A percentile compares a stretch with the other conserved stretches of the same genome.
These are phyloP conservation scores for Phytophthora sojae DNA, from an alignment of 352 stramenopile species.

Conservation along the genomic window DNA sequence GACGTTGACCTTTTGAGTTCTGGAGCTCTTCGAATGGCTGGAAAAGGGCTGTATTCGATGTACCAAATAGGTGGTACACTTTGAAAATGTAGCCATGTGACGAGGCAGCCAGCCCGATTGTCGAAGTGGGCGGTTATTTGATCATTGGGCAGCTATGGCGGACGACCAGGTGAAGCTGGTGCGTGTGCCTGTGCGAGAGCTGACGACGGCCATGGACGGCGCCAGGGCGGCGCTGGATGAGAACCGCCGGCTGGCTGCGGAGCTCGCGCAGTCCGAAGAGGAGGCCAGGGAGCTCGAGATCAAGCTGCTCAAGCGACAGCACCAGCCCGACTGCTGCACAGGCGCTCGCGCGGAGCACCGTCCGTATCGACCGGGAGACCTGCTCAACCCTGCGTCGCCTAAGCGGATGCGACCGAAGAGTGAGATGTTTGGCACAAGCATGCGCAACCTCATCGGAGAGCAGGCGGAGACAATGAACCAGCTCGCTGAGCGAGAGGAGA, in stretches of 20 bases:
- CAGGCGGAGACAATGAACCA: conserved; percentile 58
- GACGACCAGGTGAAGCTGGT: conserved; percentile 46
- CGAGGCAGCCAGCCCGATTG: conserved; percentile 15
- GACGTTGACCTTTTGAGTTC: neutral
- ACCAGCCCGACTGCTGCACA: conserved; percentile 61
- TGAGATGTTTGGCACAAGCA: conserved; percentile 51
- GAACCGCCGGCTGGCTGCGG: conserved; percentile 43
- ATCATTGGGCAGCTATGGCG: conserved; percentile 1
- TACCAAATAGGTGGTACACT: neutral
- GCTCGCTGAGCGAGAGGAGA: conserved; percentile 58
- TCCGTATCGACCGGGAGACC: conserved; percentile 11
- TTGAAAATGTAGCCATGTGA: conserved; percentile 31
- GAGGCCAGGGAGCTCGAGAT: conserved; percentile 52
- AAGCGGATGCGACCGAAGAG: conserved; percentile 57
- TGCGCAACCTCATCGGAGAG: conserved; percentile 65
- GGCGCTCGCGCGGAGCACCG: conserved; percentile 40
- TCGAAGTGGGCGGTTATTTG: neutral
- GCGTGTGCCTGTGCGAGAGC: conserved; percentile 48
- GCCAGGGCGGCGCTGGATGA: conserved; percentile 39
- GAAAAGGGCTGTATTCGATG: conserved; percentile 3
- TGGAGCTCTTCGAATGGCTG: conserved; percentile 38
- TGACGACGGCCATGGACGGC: conserved; percentile 43
- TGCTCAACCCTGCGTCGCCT: conserved; percentile 21
- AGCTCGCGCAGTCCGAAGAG: conserved; percentile 45
- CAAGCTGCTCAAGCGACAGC: conserved; percentile 55